Evolutionary conservation across 2,329 filamentous ascomycete species (phyloP).

Genomic region (Endocalyx cinctus): DNA sequence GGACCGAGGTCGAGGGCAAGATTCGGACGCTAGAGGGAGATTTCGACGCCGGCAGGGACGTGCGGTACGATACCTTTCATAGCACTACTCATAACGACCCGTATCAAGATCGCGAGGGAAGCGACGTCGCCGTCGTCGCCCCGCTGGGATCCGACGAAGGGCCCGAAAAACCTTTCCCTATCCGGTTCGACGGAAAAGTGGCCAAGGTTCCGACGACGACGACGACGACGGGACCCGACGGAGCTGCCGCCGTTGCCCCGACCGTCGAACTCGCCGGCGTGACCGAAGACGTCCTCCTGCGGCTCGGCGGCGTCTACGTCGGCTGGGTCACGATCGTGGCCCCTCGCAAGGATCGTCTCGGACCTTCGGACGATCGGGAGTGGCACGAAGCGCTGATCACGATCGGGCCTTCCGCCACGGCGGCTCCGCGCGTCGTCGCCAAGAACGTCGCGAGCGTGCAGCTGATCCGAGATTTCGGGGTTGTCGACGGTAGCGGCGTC

Average conservation of each 20-base stretch:
- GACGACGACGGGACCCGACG: too few relatives aligned
- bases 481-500: too few relatives aligned
- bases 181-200: conserved; percentile 46
- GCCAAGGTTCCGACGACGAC: conserved; percentile 38
- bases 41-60: conserved; percentile 28
- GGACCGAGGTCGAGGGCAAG: conserved; percentile 25
- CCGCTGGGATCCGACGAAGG: conserved; percentile 48
- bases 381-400: conserved; percentile 60
- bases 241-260: conserved; percentile 46
- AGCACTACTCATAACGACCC: too few relatives aligned
- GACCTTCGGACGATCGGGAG: conserved; percentile 30
- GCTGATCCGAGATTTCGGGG: conserved; percentile 50
- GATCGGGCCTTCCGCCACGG: conserved; percentile 45
- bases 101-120: conserved; percentile 20
- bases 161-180: conserved; percentile 48
- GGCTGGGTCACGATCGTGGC: conserved; percentile 60
- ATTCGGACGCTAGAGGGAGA: conserved; percentile 31
- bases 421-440: conserved; percentile 40
- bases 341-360: too few relatives aligned
- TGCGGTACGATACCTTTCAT: conserved; percentile 32
- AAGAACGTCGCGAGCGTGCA: conserved; percentile 49
- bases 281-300: conserved; percentile 46
- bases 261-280: conserved; percentile 51
- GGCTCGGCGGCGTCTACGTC: conserved; percentile 58
- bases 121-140: conserved; percentile 34